phyloP scores from a whole-genome alignment of 1,284 basidiomycete genomes.

The Golubevia pallescens region DNA sequence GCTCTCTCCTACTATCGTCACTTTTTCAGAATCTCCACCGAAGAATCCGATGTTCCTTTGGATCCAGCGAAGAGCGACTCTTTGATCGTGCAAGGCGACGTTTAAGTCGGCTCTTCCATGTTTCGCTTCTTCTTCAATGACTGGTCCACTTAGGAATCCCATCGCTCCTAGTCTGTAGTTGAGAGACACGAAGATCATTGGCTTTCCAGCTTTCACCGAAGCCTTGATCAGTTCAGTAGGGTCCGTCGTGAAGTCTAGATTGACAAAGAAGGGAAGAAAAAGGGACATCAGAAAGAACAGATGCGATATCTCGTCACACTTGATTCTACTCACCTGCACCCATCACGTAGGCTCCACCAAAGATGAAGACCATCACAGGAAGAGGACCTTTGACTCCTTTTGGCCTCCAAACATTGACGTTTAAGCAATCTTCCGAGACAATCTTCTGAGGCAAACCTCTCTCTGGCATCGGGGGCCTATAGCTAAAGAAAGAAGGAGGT shows the following conservation, averaged over 20 bases:
- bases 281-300: background rate
- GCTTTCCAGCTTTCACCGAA: conserved; percentile 22
- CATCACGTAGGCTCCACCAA: too few relatives aligned
- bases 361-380: too few relatives aligned
- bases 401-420: too few relatives aligned
- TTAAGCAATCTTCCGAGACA: too few relatives aligned
- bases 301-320: background rate
- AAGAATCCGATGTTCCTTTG: conserved; percentile 33
- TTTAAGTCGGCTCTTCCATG: conserved; percentile 24
- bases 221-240: conserved; percentile 28
- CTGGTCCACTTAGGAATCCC: conserved; percentile 27
- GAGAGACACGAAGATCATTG: conserved; percentile 31
- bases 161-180: conserved; percentile 37
- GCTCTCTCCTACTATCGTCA: conserved; percentile 33
- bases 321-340: too few relatives aligned
- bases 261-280: background rate
- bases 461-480: conserved; percentile 6
- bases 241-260: conserved; percentile 1
- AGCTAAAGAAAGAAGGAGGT: conserved; percentile 12
- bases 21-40: conserved; percentile 26
- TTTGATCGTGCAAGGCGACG: conserved; percentile 36
- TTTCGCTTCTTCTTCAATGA: conserved; percentile 13
- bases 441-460: too few relatives aligned
- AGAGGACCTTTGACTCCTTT: too few relatives aligned
- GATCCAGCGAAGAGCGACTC: conserved; percentile 31